These are phyloP conservation scores for Diaporthe velutina DNA, from an alignment of 2,329 filamentous ascomycete species.

Conservation along the genomic window DNA sequence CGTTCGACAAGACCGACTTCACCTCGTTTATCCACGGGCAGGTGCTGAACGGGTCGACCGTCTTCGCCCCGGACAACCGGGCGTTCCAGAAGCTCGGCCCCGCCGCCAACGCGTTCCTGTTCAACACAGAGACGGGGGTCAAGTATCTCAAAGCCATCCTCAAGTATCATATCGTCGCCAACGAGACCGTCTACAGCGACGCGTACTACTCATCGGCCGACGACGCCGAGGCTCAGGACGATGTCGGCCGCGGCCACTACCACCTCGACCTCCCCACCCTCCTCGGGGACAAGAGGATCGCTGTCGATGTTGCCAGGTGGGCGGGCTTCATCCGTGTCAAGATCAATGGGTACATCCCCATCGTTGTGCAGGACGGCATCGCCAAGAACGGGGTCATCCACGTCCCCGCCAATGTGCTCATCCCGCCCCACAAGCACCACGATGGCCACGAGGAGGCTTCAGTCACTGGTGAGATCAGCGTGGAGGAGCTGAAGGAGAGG, in stretches of 20 bases:
- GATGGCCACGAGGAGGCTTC: slow-evolving; percentile 50
- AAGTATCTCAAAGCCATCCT: slow-evolving; percentile 84
- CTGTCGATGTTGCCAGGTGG: slow-evolving; percentile 78
- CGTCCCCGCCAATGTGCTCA: slow-evolving; percentile 77
- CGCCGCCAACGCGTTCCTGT: slow-evolving; percentile 84
- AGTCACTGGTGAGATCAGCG: slow-evolving; percentile 63
- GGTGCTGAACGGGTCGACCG: slow-evolving; percentile 72
- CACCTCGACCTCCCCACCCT: slow-evolving; percentile 81
- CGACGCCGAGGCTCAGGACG: slow-evolving; percentile 52
- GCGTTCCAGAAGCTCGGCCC: slow-evolving; percentile 84
- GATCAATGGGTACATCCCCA: slow-evolving; percentile 79
- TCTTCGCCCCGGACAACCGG: slow-evolving; percentile 85
- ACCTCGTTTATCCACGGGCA: slow-evolving; percentile 69
- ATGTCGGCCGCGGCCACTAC: slow-evolving; percentile 62
- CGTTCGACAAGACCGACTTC: slow-evolving; percentile 80
- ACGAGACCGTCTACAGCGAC: slow-evolving; percentile 86
- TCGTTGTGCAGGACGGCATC: slow-evolving; percentile 77
- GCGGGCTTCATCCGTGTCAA: slow-evolving; percentile 78
- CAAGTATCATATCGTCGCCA: slow-evolving; percentile 81
- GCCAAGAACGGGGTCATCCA: slow-evolving; percentile 88
- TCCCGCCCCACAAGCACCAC: slow-evolving; percentile 76
- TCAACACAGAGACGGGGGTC: slow-evolving; percentile 78
- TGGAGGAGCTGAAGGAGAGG: slow-evolving; percentile 72
- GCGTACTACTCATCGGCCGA: slow-evolving; percentile 72
- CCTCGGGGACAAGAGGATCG: slow-evolving; percentile 73